A percentile compares a stretch with the other conserved stretches of the same genome.
phyloP scores from a whole-genome alignment of 331 rosid genomes.

The Malus hybrid region DNA sequence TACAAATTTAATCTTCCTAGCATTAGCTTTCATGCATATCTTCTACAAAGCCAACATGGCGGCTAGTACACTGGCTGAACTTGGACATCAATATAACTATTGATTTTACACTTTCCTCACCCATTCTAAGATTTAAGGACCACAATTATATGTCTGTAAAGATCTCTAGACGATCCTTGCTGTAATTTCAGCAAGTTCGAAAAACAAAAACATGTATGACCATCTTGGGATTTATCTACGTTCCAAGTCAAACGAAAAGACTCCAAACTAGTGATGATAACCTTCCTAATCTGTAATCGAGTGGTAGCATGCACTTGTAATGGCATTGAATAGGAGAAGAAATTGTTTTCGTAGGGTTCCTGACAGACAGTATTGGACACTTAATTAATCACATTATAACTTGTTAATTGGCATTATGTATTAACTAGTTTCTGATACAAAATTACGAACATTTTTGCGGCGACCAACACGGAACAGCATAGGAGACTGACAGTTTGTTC shows the following conservation, averaged over 20 bases:
- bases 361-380: conserved; percentile 51
- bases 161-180: too few relatives aligned
- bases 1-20: too few relatives aligned
- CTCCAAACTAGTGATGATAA: conserved; percentile 9
- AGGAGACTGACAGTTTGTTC: conserved; percentile 34
- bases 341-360: conserved; percentile 32
- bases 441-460: conserved; percentile 14
- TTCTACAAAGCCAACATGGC: too few relatives aligned
- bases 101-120: too few relatives aligned
- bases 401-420: not conserved
- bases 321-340: not conserved
- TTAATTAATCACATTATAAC: not conserved
- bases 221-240: not conserved
- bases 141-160: too few relatives aligned
- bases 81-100: too few relatives aligned
- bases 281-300: not conserved
- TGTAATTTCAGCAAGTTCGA: too few relatives aligned
- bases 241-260: conserved; percentile 24
- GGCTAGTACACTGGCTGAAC: too few relatives aligned
- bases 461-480: conserved; percentile 38
- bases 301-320: not conserved
- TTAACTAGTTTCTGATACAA: not conserved
- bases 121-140: too few relatives aligned
- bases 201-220: too few relatives aligned
- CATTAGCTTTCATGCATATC: too few relatives aligned